Base-by-base conservation (phyloP, 2,329 filamentous ascomycete genomes). In the Pyrenophora teres region DNA sequence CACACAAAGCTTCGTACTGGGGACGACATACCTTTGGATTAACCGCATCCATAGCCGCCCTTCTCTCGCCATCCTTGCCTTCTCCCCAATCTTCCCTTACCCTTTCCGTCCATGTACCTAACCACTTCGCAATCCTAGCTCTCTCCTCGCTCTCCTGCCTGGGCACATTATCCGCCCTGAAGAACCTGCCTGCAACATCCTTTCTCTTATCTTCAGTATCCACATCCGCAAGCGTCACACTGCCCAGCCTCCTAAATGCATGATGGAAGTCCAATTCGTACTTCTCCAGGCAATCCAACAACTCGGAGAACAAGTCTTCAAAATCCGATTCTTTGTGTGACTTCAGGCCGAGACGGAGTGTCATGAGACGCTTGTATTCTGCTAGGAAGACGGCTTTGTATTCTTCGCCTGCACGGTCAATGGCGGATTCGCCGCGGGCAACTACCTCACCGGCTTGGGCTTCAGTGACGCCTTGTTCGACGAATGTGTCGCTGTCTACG, bases 251-350 rank as follows among this genome's bases (percentile, higher is more conserved):
- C 33, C 95, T 84, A 81, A 97, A 97, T 71, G 95, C 94, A 65
- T 95, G 89, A 68, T 96, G 90, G 74, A 97, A 99, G 71, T 99
- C 94, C 2, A 99, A 77, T 68, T 95, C 89, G 15, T 92, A 77
- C 1, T 83, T 83, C 70, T 96, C 89, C 74, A 99, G 80, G 0
- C 84, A 86, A 69, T 97, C 91, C 0, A 99, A 81, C 9, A 90
- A 75, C 48, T 90, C 85, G n/a, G 88, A 92, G 70, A 93, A 94
- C 2, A 97, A 75, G 0, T 82, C 76, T 18, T 95, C 83, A 63
- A 97, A 96, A 71, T 97, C 93, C 0, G 79, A 79, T 4, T 89
- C 83, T 56, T 87, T 85, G 62, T 83, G 81, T 0, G 78, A 82
- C 65, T 85, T 86, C 3, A 97, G 80, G 0, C 94, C 94, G 0